These are phyloP conservation scores for Lotmaria passim DNA, from an alignment of 208 protist species.

Conservation along the genomic window DNA sequence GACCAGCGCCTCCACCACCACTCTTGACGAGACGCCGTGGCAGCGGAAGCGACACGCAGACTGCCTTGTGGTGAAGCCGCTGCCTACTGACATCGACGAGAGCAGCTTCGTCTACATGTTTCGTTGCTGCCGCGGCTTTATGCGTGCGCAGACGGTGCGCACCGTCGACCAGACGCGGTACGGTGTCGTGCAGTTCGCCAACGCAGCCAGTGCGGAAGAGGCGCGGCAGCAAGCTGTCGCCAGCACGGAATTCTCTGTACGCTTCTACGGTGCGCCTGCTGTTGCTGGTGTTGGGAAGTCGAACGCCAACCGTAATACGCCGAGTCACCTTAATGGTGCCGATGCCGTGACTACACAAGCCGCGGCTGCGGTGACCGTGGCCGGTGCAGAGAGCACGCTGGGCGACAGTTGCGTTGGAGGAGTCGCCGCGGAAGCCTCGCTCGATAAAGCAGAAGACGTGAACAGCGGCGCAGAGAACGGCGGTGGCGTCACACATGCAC, in stretches of 20 bases:
- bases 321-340: background rate
- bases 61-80: conserved; percentile 22
- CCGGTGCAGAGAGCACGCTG: too few species aligned
- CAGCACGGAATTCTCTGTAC: background rate
- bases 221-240: conserved; percentile 28
- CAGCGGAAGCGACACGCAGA: conserved; percentile 20
- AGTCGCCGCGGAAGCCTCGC: background rate
- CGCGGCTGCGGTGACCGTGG: too few species aligned
- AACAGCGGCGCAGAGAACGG: too few species aligned
- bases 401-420: background rate
- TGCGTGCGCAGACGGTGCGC: conserved; percentile 36
- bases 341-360: too few species aligned
- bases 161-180: conserved; percentile 27
- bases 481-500: background rate
- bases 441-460: background rate
- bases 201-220: conserved; percentile 14
- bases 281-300: background rate
- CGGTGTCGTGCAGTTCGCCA: conserved; percentile 35
- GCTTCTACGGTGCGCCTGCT: conserved; percentile 6
- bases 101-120: conserved; percentile 39
- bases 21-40: conserved; percentile 24
- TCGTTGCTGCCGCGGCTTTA: conserved; percentile 30
- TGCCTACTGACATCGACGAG: conserved; percentile 32
- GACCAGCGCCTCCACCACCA: background rate
- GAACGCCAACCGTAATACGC: background rate